phyloP scores from a whole-genome alignment of 2,329 filamentous ascomycete genomes.

The Hysterium pulicare region DNA sequence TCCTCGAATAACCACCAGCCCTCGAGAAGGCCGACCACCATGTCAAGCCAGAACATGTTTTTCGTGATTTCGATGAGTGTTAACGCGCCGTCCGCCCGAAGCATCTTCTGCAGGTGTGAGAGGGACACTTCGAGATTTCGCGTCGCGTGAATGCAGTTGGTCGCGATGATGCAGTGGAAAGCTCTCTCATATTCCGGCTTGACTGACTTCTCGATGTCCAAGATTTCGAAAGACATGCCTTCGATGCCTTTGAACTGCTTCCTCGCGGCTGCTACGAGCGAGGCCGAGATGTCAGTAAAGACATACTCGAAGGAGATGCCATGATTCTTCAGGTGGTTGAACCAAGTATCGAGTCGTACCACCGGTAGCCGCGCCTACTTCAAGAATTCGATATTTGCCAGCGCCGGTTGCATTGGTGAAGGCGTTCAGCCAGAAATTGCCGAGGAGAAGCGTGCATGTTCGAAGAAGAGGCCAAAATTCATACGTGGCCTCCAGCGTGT shows the following conservation, averaged over 20 bases:
- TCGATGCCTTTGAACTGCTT: conserved; percentile 26
- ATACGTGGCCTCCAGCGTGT: conserved; percentile 39
- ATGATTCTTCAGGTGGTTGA: conserved; percentile 18
- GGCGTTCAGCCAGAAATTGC: conserved; percentile 10
- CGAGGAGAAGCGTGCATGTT: conserved; percentile 11
- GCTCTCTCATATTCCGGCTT: conserved; percentile 9
- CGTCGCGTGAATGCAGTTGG: conserved; percentile 35
- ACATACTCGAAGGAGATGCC: conserved; percentile 36
- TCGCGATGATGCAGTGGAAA: conserved; percentile 27
- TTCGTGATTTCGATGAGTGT: conserved; percentile 29
- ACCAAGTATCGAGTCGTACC: conserved; percentile 35
- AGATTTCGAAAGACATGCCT: conserved; percentile 28
- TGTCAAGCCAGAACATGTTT: conserved; percentile 29
- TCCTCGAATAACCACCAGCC: conserved; percentile 42
- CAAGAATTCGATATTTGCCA: conserved; percentile 23
- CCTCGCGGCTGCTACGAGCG: conserved; percentile 34
- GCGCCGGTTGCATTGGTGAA: background rate
- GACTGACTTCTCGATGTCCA: conserved; percentile 32
- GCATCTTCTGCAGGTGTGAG: conserved; percentile 17
- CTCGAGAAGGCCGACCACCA: conserved; percentile 38
- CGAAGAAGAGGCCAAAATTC: conserved; percentile 17
- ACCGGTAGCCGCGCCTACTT: conserved; percentile 40
- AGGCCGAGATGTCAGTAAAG: conserved; percentile 39
- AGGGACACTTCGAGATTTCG: conserved; percentile 12
- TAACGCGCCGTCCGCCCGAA: conserved; percentile 29